A percentile compares a stretch with the other conserved stretches of the same genome.
Conservation (phyloP, 2,329 filamentous ascomycete genomes). For the Fusarium pseudonygamai region DNA sequence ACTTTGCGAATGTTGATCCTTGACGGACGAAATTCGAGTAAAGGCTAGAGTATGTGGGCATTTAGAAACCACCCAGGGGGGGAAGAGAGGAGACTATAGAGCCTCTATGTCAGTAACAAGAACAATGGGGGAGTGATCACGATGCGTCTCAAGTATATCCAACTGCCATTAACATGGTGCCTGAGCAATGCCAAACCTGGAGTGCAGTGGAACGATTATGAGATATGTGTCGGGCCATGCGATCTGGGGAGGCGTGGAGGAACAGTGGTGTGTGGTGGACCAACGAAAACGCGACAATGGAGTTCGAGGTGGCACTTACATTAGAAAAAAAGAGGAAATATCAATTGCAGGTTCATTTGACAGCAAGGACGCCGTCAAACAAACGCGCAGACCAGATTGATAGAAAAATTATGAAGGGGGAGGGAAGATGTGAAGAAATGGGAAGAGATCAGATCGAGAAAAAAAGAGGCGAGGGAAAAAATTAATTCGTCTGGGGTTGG, state of each 20-base stretch:
- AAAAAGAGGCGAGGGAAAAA: conserved; percentile 23
- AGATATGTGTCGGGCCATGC: conserved; percentile 42
- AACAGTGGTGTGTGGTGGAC: conserved; percentile 36
- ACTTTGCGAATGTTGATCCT: conserved; percentile 86
- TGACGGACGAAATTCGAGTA: conserved; percentile 91
- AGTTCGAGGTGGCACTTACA: conserved; percentile 59
- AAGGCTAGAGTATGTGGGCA: conserved; percentile 77
- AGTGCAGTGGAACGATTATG: conserved; percentile 41
- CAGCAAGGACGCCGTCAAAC: conserved; percentile 85
- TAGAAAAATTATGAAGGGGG: conserved; percentile 34
- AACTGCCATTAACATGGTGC: conserved; percentile 17
- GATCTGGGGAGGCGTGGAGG: conserved; percentile 37
- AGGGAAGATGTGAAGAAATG: conserved; percentile 30
- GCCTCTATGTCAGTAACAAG: conserved; percentile 39
- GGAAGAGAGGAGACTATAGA: conserved; percentile 61
- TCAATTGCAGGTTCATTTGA: conserved; percentile 98
- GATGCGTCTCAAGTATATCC: conserved; percentile 8
- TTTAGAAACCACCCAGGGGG: conserved; percentile 82
- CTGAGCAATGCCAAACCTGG: conserved; percentile 35
- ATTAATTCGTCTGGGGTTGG: conserved; percentile 42
- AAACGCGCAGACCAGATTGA: conserved; percentile 75
- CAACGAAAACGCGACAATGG: conserved; percentile 8
- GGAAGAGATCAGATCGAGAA: conserved; percentile 32
- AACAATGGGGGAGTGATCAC: not conserved
- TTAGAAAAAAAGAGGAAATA: conserved; percentile 66